Evolutionary conservation across 768 basidiomycete species (phyloP).

Genomic region (Tylopilus sp.): DNA sequence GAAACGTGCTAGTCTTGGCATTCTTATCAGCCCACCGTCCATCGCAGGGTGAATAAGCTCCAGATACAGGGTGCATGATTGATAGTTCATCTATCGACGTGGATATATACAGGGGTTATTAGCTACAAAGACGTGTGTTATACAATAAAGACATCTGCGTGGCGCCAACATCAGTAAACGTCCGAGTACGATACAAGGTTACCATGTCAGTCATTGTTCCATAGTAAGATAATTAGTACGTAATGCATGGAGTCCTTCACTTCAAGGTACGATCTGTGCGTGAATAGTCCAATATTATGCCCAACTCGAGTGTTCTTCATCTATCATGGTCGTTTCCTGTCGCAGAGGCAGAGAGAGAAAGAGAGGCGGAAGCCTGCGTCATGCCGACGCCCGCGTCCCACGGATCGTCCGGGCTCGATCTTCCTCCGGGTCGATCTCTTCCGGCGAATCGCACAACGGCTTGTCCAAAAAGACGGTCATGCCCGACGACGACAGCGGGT

Average conservation of each 20-base stretch:
- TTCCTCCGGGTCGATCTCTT: constrained; percentile 7
- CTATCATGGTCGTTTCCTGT: not conserved
- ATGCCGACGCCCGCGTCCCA: not conserved
- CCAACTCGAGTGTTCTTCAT: no score
- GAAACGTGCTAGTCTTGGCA: constrained; percentile 10
- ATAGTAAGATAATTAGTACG: not conserved
- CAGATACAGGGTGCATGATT: not conserved
- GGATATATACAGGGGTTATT: not conserved
- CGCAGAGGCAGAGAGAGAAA: no score
- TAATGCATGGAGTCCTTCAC: constrained; percentile 2
- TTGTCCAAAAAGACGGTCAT: constrained; percentile 4
- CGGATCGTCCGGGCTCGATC: not conserved
- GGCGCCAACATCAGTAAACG: not conserved
- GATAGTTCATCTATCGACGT: not conserved
- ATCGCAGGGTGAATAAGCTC: not conserved
- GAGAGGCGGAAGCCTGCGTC: no score
- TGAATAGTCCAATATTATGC: no score
- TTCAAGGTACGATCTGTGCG: no score
- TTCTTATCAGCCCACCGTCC: constrained; percentile 6
- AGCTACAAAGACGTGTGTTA: constrained; percentile 2
- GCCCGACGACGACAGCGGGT: not conserved
- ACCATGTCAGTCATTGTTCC: not conserved
- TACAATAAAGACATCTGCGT: no score
- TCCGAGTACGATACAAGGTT: constrained; percentile 7
- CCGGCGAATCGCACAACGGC: constrained; percentile 24